These are phyloP conservation scores for Zygotorulaspora danielsina DNA, from an alignment of 805 yeast genomes.

Conservation along the genomic window DNA sequence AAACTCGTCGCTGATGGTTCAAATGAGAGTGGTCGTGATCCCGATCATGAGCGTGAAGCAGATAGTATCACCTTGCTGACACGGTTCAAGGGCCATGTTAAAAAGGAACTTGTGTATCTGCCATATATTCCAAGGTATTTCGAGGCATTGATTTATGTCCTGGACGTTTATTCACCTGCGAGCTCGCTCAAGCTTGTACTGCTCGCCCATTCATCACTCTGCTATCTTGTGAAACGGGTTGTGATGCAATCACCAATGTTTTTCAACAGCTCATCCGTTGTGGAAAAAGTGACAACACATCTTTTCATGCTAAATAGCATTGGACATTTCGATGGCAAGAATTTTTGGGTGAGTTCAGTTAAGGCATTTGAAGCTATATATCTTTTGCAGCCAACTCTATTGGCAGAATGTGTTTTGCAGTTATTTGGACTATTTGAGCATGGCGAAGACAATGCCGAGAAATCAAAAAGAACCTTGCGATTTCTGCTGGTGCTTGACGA, in stretches of 20 bases:
- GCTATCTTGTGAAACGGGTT: constrained; percentile 43
- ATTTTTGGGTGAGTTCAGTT: constrained; percentile 30
- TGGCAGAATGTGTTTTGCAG: constrained; percentile 10
- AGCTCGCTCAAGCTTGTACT: constrained; percentile 10
- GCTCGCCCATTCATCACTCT: constrained; percentile 41
- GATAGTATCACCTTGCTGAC: constrained; percentile 22
- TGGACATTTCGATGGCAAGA: constrained; percentile 19
- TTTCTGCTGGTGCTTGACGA: constrained; percentile 26
- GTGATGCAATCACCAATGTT: constrained; percentile 37
- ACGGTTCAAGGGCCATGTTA: constrained; percentile 35
- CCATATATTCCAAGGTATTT: constrained; percentile 25
- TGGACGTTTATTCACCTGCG: constrained; percentile 5
- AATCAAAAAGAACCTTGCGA: constrained; percentile 11
- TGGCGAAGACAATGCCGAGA: neutral
- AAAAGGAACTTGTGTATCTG: constrained; percentile 32
- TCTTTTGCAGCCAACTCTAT: constrained; percentile 22
- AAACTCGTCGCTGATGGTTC: constrained; percentile 7
- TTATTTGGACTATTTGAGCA: constrained; percentile 5
- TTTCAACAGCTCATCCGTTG: constrained; percentile 11
- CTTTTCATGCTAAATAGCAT: constrained; percentile 13
- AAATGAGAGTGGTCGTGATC: neutral
- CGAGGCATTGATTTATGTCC: constrained; percentile 20
- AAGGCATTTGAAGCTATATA: constrained; percentile 34
- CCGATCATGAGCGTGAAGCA: constrained; percentile 8
- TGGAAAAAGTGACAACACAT: constrained; percentile 14